These are phyloP conservation scores for Nemania sp. DNA, from an alignment of 2,329 filamentous ascomycete genomes.

Conservation along the genomic window DNA sequence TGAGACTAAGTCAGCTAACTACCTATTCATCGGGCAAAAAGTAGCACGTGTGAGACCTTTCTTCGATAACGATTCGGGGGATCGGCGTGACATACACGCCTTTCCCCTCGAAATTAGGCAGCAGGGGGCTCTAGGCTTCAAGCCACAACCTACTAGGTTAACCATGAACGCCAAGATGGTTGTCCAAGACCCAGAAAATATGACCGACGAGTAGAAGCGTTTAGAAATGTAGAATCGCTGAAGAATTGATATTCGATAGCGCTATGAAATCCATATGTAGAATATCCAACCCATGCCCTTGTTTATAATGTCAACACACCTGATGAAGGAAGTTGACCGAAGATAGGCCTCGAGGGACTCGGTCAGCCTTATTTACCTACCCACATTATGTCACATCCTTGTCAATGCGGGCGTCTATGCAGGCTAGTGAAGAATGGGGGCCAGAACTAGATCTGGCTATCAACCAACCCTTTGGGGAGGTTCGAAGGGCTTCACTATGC, in stretches of 20 bases:
- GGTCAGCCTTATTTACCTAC: slow-evolving; percentile 30
- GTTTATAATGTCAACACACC: not conserved
- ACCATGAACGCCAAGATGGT: not conserved
- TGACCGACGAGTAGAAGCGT: not conserved
- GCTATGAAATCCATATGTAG: not conserved
- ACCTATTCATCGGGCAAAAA: slow-evolving; percentile 23
- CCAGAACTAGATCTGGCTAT: slow-evolving; percentile 6
- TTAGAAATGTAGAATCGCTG: not conserved
- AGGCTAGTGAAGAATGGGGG: slow-evolving; percentile 24
- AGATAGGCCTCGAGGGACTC: slow-evolving; percentile 6
- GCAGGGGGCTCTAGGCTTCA: slow-evolving; percentile 20
- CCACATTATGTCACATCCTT: slow-evolving; percentile 12
- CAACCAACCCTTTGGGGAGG: not conserved
- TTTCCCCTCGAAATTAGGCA: slow-evolving; percentile 29
- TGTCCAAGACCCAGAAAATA: not conserved
- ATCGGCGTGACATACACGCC: slow-evolving; percentile 19
- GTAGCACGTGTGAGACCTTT: slow-evolving; percentile 25
- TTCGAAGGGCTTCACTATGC: not conserved
- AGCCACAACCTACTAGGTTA: slow-evolving; percentile 29
- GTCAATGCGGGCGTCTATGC: slow-evolving; percentile 9
- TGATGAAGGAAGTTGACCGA: slow-evolving; percentile 2
- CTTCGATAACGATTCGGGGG: not conserved
- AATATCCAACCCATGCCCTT: not conserved
- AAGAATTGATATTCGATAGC: not conserved
- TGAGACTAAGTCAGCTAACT: slow-evolving; percentile 14